phyloP scores from a whole-genome alignment of 768 basidiomycete species.

The Hortiboletus flavorubellus region DNA sequence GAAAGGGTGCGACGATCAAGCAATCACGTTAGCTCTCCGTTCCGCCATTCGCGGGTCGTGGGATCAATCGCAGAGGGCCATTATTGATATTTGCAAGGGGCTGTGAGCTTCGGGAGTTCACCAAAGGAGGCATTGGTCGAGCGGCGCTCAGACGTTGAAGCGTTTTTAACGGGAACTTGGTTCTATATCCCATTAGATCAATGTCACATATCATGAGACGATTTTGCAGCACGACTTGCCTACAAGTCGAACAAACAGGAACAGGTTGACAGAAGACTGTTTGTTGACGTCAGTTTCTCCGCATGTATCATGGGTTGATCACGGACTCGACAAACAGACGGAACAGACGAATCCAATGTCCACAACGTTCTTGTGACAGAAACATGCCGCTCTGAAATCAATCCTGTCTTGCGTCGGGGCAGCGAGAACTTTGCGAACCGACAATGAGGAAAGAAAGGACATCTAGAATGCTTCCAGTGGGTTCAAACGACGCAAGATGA shows the following conservation, averaged over 20 bases:
- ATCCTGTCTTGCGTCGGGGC: constrained; percentile 93
- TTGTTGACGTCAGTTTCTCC: constrained; percentile 9
- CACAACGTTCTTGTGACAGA: constrained; percentile 96
- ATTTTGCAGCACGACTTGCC: constrained; percentile 47
- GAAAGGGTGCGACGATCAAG: not conserved
- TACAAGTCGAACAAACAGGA: constrained; percentile 91
- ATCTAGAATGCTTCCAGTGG: constrained; percentile 50
- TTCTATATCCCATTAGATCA: constrained; percentile 43
- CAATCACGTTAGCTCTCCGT: constrained; percentile 10
- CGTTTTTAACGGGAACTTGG: constrained; percentile 93
- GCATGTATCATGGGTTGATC: not conserved
- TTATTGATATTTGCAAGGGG: constrained; percentile 35
- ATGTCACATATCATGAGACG: not conserved
- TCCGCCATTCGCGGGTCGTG: constrained; percentile 18
- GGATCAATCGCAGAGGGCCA: constrained; percentile 21
- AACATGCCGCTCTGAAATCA: constrained; percentile 96
- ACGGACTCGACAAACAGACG: constrained; percentile 94
- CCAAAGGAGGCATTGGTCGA: constrained; percentile 38
- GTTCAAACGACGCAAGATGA: constrained; percentile 2
- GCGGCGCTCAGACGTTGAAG: constrained; percentile 75
- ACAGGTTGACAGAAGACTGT: constrained; percentile 92
- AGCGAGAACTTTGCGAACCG: constrained; percentile 72
- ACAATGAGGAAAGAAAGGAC: constrained; percentile 70
- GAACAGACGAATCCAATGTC: constrained; percentile 98
- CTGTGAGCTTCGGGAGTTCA: constrained; percentile 28